Base-by-base conservation (phyloP, 768 basidiomycete species). In the Cystofilobasidium bisporidii region DNA sequence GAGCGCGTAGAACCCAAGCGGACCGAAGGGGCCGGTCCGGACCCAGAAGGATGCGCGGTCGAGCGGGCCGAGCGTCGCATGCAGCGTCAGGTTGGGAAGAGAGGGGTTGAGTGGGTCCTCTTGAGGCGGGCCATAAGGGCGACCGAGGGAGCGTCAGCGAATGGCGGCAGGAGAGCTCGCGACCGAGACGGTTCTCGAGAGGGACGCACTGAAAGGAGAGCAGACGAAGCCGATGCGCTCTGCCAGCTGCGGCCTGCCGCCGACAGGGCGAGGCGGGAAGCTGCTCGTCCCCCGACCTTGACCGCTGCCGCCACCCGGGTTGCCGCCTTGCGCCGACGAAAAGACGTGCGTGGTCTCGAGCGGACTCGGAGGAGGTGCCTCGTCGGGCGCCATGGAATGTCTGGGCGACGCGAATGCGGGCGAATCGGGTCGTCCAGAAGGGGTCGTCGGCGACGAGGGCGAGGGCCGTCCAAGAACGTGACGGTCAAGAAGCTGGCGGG, bases 21-120 rank as follows among this genome's bases (percentile, higher is more conserved):
- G 62, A n/a, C 68, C 68, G 30, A 69, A 38, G 3, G 63, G n/a
- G 48, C 58, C 43, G 1, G 33, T 22, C 14, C 63, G 56, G 0
- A 30, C 43, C 40, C 57, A 64, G 36, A 50, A 69, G 28, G 32
- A 26, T 0, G 68, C 68, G 9, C 50, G 63, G 24, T 69, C 68
- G 24, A 63, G 56, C 3, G 68, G 68, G 26, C 68, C 68, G 22
- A 69, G 43, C 22, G 58, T 47, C 15, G 68, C 68, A 36, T 69
- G 68, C 8, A 68, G 63, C n/a, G 63, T 65, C 11, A 69, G 63
- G 45, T 64, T 28, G 12, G 56, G 38, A 4, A n/a, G 28, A 5
- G 56, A 43, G 3, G 65, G 32, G 32, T 68, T 64, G 28, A 69
- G 58, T 10, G 68, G 68, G 24, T 69, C 68, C 63, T 69, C 68